Percentiles rank a stretch among this genome's conserved stretches.
These are phyloP conservation scores for Hibiscus mutabilis DNA, from an alignment of 345 rosid species.

Conservation along the genomic window DNA sequence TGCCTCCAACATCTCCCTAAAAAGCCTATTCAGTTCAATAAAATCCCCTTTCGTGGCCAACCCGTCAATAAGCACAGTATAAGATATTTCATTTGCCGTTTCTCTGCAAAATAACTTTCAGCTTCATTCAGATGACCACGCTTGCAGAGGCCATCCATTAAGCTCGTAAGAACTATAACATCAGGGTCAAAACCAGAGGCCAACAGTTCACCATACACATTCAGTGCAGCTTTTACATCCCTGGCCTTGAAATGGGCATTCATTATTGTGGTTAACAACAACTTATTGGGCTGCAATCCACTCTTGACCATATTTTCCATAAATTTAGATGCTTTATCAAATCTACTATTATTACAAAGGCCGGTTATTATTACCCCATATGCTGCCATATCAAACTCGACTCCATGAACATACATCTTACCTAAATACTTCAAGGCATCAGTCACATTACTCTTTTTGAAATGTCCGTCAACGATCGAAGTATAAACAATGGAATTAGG, in stretches of 20 bases:
- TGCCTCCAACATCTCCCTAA: conserved; percentile 27
- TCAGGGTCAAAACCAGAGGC: conserved; percentile 34
- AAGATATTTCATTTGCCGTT: conserved; percentile 37
- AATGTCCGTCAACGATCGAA: conserved; percentile 29
- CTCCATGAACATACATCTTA: conserved; percentile 28
- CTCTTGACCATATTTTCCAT: conserved; percentile 25
- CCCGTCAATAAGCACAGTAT: conserved; percentile 33
- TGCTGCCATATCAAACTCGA: conserved; percentile 28
- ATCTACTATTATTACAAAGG: conserved; percentile 27
- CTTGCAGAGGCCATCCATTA: conserved; percentile 41
- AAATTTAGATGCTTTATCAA: conserved; percentile 21
- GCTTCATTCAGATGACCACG: conserved; percentile 29
- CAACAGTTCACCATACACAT: conserved; percentile 16
- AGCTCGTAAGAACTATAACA: conserved; percentile 31
- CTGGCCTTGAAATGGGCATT: conserved; percentile 35
- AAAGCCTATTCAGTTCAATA: conserved; percentile 31
- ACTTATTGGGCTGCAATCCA: conserved; percentile 31
- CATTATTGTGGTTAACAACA: conserved; percentile 34
- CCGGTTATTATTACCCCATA: conserved; percentile 34
- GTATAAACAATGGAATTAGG: conserved; percentile 32
- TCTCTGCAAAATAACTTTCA: conserved; percentile 29
- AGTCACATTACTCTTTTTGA: conserved; percentile 24
- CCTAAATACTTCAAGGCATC: conserved; percentile 29
- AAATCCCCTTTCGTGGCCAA: conserved; percentile 35
- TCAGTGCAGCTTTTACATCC: conserved; percentile 22